phyloP scores from a whole-genome alignment of 257 asterid genomes.

The Salvia splendens region DNA sequence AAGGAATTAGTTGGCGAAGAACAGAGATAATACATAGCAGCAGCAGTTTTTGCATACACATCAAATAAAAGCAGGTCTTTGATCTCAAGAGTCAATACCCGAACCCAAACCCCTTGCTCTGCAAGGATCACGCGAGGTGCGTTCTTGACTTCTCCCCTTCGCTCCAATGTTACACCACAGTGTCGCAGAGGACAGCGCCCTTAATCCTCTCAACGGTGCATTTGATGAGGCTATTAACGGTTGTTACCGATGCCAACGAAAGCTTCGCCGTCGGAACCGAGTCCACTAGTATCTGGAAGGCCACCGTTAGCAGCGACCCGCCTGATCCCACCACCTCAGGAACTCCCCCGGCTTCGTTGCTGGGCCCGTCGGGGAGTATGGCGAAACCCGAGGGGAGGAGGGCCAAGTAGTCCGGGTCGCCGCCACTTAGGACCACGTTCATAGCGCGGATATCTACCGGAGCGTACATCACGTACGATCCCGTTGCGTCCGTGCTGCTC shows the following conservation, averaged over 20 bases:
- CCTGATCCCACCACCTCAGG: conserved; percentile 50
- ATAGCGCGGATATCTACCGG: conserved; percentile 93
- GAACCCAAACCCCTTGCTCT: conserved; percentile 56
- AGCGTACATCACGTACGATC: conserved; percentile 85
- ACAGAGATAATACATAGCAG: conserved; percentile 8
- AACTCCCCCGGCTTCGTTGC: conserved; percentile 31
- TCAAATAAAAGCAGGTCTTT: conserved; percentile 32
- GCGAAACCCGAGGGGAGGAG: conserved; percentile 95
- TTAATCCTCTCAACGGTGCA: conserved; percentile 82
- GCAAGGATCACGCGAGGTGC: conserved; percentile 64
- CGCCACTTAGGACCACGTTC: conserved; percentile 91
- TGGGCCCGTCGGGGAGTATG: conserved; percentile 81
- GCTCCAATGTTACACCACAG: conserved; percentile 28
- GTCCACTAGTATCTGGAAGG: conserved; percentile 75
- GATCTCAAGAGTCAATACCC: conserved; percentile 76
- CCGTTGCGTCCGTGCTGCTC: conserved; percentile 77
- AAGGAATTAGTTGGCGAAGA: conserved; percentile 13
- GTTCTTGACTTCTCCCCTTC: conserved; percentile 70
- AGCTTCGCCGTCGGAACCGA: conserved; percentile 81
- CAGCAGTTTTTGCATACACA: conserved; percentile 16
- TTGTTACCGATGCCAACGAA: conserved; percentile 73
- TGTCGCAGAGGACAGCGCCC: conserved; percentile 56
- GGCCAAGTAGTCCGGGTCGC: conserved; percentile 96
- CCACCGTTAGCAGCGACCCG: conserved; percentile 75
- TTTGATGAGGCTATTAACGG: conserved; percentile 75